phyloP scores from a whole-genome alignment of 768 basidiomycete genomes.

The Pulveroboletus ravenelii region DNA sequence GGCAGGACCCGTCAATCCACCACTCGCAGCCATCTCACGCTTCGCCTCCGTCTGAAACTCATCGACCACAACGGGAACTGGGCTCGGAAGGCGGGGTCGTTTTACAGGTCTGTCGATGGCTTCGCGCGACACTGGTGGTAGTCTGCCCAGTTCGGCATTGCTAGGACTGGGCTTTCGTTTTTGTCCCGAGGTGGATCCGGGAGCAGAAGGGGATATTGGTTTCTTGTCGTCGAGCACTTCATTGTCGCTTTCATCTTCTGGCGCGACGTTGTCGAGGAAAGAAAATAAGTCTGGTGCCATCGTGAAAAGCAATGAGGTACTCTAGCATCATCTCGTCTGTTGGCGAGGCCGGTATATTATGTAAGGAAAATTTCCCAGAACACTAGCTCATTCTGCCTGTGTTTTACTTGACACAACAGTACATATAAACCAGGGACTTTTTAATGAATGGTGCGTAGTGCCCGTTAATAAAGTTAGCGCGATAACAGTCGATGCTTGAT shows the following conservation, averaged over 20 bases:
- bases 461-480: too few relatives aligned
- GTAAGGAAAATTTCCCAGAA: not conserved
- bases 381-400: too few relatives aligned
- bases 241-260: constrained; percentile 27
- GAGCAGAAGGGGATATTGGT: not conserved
- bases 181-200: constrained; percentile 7
- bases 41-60: constrained; percentile 94
- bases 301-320: not conserved
- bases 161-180: constrained; percentile 24
- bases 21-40: constrained; percentile 84
- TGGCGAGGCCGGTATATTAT: not conserved
- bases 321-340: too few relatives aligned
- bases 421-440: too few relatives aligned
- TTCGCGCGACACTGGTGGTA: constrained; percentile 15
- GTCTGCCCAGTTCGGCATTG: not conserved
- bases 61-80: constrained; percentile 78
- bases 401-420: too few relatives aligned
- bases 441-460: too few relatives aligned
- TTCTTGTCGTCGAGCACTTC: constrained; percentile 7
- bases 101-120: constrained; percentile 42
- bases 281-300: constrained; percentile 32
- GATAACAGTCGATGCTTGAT: too few relatives aligned
- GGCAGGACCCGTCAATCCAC: constrained; percentile 74
- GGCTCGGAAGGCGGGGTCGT: constrained; percentile 55
- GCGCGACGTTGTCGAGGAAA: constrained; percentile 22